Percentiles rank a stretch among this genome's conserved stretches.
Conservation (phyloP, 2,329 filamentous ascomycete genomes). For the Gliomastix tumulicola region DNA sequence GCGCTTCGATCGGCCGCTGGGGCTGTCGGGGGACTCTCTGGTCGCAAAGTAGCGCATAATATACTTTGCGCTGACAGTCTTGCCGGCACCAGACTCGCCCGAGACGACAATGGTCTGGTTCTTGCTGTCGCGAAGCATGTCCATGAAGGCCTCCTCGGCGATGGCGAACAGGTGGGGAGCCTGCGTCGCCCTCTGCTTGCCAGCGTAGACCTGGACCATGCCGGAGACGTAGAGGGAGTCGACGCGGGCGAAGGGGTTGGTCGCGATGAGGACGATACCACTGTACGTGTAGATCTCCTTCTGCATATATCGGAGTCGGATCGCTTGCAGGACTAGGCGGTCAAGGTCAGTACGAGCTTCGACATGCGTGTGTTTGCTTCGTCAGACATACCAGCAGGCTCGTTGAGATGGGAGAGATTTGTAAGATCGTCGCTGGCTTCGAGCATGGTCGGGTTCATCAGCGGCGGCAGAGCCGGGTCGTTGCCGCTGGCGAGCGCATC, state of each 20-base stretch:
- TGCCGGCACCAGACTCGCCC: slow-evolving; percentile 95
- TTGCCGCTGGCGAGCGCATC: slow-evolving; percentile 71
- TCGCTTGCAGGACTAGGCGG: slow-evolving; percentile 92
- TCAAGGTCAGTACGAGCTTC: slow-evolving; percentile 1
- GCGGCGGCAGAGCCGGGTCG: slow-evolving; percentile 72
- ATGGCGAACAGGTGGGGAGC: slow-evolving; percentile 98
- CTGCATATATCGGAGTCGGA: slow-evolving; percentile 91
- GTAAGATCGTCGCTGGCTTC: slow-evolving; percentile 98
- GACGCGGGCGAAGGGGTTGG: slow-evolving; percentile 94
- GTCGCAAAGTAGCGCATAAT: slow-evolving; percentile 99
- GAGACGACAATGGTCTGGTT: slow-evolving; percentile 99
- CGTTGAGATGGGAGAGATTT: slow-evolving; percentile 95
- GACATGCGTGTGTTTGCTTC: neutral
- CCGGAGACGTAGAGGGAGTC: slow-evolving; percentile 97
- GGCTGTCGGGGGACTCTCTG: slow-evolving; percentile 85
- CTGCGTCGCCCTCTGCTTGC: slow-evolving; percentile 92
- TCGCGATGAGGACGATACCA: slow-evolving; percentile 96
- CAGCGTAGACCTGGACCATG: slow-evolving; percentile 99
- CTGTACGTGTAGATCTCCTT: slow-evolving; percentile 99
- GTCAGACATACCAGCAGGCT: slow-evolving; percentile 71
- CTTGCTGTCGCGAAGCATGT: slow-evolving; percentile 92
- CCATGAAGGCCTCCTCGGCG: slow-evolving; percentile 97
- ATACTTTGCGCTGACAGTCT: slow-evolving; percentile 99
- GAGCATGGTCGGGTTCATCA: slow-evolving; percentile 98
- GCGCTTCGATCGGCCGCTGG: slow-evolving; percentile 67